Evolutionary conservation across 148 eudicot genomes (phyloP).

Genomic region (Tetragonia tetragonoides): DNA sequence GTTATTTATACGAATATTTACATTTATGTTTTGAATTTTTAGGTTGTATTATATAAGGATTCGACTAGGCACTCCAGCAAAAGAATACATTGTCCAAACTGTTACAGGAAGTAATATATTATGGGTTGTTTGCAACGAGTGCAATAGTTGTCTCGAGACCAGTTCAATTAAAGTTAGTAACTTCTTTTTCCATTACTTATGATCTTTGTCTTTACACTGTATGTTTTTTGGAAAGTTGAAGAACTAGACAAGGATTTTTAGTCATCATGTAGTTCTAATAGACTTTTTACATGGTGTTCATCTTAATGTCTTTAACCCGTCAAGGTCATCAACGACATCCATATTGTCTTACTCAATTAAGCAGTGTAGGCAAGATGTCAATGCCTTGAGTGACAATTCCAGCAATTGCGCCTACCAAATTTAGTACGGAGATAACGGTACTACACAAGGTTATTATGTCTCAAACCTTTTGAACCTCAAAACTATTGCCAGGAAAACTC

Average conservation of each 20-base stretch:
- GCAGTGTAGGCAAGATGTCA: constrained; percentile 63
- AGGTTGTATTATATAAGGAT: constrained; percentile 87
- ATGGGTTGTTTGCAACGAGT: constrained; percentile 80
- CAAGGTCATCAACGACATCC: constrained; percentile 63
- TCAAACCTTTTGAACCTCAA: constrained; percentile 63
- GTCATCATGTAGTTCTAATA: constrained; percentile 1
- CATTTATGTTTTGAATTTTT: constrained; percentile 6
- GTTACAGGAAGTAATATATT: constrained; percentile 96
- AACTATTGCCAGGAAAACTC: constrained; percentile 48
- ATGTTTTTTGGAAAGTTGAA: not conserved
- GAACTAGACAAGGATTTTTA: not conserved
- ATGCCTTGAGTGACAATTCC: constrained; percentile 54
- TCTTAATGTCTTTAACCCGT: constrained; percentile 64
- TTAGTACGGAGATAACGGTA: constrained; percentile 94
- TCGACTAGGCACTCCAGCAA: constrained; percentile 70
- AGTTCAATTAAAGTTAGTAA: constrained; percentile 72
- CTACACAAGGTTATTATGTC: constrained; percentile 79
- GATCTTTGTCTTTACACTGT: not conserved
- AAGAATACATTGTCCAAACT: constrained; percentile 83
- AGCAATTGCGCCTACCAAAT: constrained; percentile 75
- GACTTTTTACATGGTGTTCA: constrained; percentile 43
- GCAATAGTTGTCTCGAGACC: constrained; percentile 78
- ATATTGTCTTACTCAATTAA: constrained; percentile 65
- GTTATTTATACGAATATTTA: not conserved
- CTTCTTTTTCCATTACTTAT: constrained; percentile 1